Percentiles rank a stretch among this genome's conserved stretches.
Evolutionary conservation across 345 rosid species (phyloP).

Genomic region (Lepidium africanum): DNA sequence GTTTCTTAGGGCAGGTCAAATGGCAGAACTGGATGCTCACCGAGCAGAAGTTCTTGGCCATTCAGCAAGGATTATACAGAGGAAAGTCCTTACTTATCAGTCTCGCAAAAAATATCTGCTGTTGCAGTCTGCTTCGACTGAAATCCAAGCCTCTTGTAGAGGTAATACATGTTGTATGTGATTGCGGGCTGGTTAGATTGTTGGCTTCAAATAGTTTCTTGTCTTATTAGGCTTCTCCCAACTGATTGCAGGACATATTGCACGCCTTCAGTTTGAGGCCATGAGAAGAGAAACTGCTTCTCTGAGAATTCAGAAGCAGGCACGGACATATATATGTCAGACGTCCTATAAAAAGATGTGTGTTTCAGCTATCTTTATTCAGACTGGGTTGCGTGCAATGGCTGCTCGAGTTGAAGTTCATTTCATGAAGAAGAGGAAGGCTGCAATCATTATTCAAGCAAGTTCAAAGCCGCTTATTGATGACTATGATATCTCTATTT

Average conservation of each 20-base stretch:
- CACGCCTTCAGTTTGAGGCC: constrained; percentile 44
- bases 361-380: constrained; percentile 57
- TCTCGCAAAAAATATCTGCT: constrained; percentile 43
- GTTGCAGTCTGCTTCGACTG: constrained; percentile 48
- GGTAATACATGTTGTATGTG: constrained; percentile 36
- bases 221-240: constrained; percentile 5
- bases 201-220: not conserved
- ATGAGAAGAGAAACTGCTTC: constrained; percentile 75
- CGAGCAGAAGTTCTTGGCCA: constrained; percentile 70
- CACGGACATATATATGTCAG: constrained; percentile 55
- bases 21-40: constrained; percentile 90
- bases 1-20: constrained; percentile 95
- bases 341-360: constrained; percentile 44
- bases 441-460: constrained; percentile 77
- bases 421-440: constrained; percentile 52
- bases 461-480: constrained; percentile 11
- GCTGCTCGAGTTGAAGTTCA: constrained; percentile 58
- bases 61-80: constrained; percentile 77
- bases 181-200: not conserved
- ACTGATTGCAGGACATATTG: constrained; percentile 51
- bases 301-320: constrained; percentile 57
- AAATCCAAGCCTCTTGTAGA: constrained; percentile 73
- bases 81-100: constrained; percentile 56
- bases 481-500: not conserved
- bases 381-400: constrained; percentile 70